Evolutionary conservation across 192 early-diverging fungal genomes (phyloP).

Genomic region (Backusella parvicylindrica): DNA sequence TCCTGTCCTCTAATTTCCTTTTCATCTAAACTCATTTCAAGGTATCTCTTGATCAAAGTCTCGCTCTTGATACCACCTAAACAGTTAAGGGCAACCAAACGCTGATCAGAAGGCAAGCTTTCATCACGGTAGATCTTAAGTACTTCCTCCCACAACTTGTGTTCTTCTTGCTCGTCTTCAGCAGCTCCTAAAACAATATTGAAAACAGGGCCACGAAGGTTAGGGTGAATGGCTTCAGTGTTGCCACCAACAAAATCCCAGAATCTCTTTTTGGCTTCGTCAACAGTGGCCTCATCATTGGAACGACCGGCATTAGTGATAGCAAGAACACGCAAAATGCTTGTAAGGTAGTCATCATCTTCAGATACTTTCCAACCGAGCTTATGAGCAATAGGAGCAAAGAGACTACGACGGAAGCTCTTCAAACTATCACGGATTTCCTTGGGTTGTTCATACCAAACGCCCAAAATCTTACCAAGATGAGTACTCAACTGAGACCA

Average conservation of each 20-base stretch:
- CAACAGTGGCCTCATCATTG: slow-evolving; percentile 59
- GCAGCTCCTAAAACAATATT: slow-evolving; percentile 63
- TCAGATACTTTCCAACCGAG: slow-evolving; percentile 77
- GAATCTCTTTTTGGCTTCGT: slow-evolving; percentile 73
- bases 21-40: slow-evolving; percentile 59
- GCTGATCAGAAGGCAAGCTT: slow-evolving; percentile 62
- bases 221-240: slow-evolving; percentile 67
- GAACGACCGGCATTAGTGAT: slow-evolving; percentile 68
- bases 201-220: slow-evolving; percentile 72
- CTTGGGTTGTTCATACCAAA: slow-evolving; percentile 65
- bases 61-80: slow-evolving; percentile 56
- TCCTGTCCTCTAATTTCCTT: slow-evolving; percentile 73
- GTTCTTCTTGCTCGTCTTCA: slow-evolving; percentile 50
- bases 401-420: slow-evolving; percentile 66
- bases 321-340: slow-evolving; percentile 72
- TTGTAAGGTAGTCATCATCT: slow-evolving; percentile 71
- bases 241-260: slow-evolving; percentile 61
- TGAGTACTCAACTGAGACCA: slow-evolving; percentile 63
- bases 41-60: slow-evolving; percentile 53
- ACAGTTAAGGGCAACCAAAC: slow-evolving; percentile 58
- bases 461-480: slow-evolving; percentile 54
- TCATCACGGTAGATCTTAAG: slow-evolving; percentile 59
- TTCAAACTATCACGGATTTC: slow-evolving; percentile 60
- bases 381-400: slow-evolving; percentile 64
- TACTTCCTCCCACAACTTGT: slow-evolving; percentile 49